Evolutionary conservation across 2,329 filamentous ascomycete genomes (phyloP).

Genomic region (Rosellinia necatrix): DNA sequence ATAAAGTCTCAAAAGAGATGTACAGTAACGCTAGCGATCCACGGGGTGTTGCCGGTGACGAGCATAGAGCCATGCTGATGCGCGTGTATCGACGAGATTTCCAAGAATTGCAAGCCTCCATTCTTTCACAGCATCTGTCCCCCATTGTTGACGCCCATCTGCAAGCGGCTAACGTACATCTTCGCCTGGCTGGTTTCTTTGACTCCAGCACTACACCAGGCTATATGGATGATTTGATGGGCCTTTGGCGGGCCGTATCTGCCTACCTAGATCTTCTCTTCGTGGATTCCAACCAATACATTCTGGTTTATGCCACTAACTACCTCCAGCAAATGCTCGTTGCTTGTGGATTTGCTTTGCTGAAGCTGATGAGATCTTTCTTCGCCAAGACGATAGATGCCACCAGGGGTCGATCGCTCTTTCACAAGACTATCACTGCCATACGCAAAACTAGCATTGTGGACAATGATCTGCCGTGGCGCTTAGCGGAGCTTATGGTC

Average conservation of each 20-base stretch:
- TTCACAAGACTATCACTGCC: constrained; percentile 71
- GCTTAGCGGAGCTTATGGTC: constrained; percentile 82
- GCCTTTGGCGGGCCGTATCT: constrained; percentile 73
- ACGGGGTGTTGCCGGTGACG: constrained; percentile 69
- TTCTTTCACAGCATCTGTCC: constrained; percentile 62
- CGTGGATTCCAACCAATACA: constrained; percentile 58
- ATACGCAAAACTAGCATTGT: constrained; percentile 75
- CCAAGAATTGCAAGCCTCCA: constrained; percentile 64
- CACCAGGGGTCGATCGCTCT: constrained; percentile 68
- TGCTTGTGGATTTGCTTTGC: constrained; percentile 76
- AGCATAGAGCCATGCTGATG: constrained; percentile 69
- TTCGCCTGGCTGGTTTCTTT: constrained; percentile 80
- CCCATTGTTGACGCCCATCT: constrained; percentile 68
- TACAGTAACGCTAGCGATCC: constrained; percentile 78
- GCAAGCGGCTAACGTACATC: constrained; percentile 73
- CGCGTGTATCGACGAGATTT: constrained; percentile 69
- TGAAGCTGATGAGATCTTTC: constrained; percentile 79
- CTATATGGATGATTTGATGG: constrained; percentile 75
- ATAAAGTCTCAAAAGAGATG: constrained; percentile 79
- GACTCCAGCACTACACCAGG: constrained; percentile 73
- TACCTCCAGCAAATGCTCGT: constrained; percentile 86
- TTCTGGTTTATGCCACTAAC: constrained; percentile 70
- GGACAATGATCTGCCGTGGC: constrained; percentile 78
- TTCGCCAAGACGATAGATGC: constrained; percentile 75
- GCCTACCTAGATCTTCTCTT: constrained; percentile 70